These are phyloP conservation scores for Eucommia ulmoides DNA, from an alignment of 257 asterid genomes.

Conservation along the genomic window DNA sequence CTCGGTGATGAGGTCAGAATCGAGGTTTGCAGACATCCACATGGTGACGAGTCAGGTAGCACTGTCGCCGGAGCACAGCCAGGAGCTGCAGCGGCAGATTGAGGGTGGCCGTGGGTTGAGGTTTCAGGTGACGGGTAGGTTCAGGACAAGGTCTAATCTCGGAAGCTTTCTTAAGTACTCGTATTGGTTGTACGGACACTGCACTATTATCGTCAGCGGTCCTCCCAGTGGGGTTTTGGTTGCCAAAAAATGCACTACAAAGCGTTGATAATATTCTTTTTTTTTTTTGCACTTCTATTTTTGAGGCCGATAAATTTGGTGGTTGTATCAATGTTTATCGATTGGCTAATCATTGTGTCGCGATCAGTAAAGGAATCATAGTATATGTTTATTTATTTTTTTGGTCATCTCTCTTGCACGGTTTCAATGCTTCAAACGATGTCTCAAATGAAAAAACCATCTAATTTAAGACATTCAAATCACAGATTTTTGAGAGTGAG, in stretches of 20 bases:
- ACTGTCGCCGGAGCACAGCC: slow-evolving; percentile 32
- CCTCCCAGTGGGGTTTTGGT: slow-evolving; percentile 84
- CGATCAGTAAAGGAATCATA: too few species aligned
- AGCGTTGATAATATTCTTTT: too few species aligned
- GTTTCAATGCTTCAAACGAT: too few species aligned
- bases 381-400: too few species aligned
- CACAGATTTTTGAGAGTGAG: too few species aligned
- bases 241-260: slow-evolving; percentile 44
- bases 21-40: slow-evolving; percentile 48
- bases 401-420: too few species aligned
- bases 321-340: too few species aligned
- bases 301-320: too few species aligned
- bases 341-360: too few species aligned
- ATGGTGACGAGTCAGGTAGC: slow-evolving; percentile 67
- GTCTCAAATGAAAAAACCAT: too few species aligned
- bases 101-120: slow-evolving; percentile 46
- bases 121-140: slow-evolving; percentile 52
- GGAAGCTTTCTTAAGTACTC: slow-evolving; percentile 68
- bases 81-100: slow-evolving; percentile 43
- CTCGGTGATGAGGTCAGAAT: slow-evolving; percentile 31
- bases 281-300: too few species aligned
- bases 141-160: slow-evolving; percentile 49
- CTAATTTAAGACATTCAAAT: too few species aligned
- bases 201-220: slow-evolving; percentile 45
- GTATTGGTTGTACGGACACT: slow-evolving; percentile 53